Percentiles rank a stretch among this genome's conserved stretches.
Evolutionary conservation across 805 yeast species (phyloP).

Genomic region (Monosporozyma unispora): DNA sequence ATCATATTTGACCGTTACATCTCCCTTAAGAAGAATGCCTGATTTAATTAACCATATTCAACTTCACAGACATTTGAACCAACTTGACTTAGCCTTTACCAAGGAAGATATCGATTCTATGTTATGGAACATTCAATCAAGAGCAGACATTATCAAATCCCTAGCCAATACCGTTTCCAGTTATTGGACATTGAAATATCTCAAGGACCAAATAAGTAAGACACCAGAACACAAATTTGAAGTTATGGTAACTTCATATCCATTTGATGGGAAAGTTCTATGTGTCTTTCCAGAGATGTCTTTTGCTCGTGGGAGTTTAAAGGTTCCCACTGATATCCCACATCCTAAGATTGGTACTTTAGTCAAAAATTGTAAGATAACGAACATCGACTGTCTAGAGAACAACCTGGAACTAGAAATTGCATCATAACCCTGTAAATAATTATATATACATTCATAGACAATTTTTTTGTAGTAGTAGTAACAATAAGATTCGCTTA

Average conservation of each 20-base stretch:
- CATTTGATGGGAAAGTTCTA: constrained; percentile 30
- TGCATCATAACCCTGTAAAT: neutral
- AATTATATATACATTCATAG: neutral
- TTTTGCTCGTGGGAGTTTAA: constrained; percentile 27
- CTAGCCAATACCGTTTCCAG: constrained; percentile 24
- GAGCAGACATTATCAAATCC: constrained; percentile 33
- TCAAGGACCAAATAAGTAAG: constrained; percentile 13
- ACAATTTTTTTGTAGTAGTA: neutral
- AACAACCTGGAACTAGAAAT: constrained; percentile 29
- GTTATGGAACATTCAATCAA: constrained; percentile 37
- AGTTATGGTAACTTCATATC: constrained; percentile 36
- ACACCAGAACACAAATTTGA: constrained; percentile 12
- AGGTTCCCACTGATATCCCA: constrained; percentile 18
- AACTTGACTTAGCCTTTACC: constrained; percentile 23
- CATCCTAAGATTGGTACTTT: constrained; percentile 37
- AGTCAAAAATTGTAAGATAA: constrained; percentile 33
- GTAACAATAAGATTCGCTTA: neutral
- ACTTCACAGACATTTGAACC: constrained; percentile 38
- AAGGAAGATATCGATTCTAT: constrained; percentile 31
- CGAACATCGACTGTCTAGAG: constrained; percentile 37
- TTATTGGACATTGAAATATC: constrained; percentile 32
- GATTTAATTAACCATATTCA: constrained; percentile 81
- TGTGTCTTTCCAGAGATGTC: constrained; percentile 26
- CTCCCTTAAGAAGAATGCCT: constrained; percentile 78
- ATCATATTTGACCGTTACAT: constrained; percentile 67